These are phyloP conservation scores for Orbilia ellipsospora DNA, from an alignment of 2,329 filamentous ascomycete genomes.

Conservation along the genomic window DNA sequence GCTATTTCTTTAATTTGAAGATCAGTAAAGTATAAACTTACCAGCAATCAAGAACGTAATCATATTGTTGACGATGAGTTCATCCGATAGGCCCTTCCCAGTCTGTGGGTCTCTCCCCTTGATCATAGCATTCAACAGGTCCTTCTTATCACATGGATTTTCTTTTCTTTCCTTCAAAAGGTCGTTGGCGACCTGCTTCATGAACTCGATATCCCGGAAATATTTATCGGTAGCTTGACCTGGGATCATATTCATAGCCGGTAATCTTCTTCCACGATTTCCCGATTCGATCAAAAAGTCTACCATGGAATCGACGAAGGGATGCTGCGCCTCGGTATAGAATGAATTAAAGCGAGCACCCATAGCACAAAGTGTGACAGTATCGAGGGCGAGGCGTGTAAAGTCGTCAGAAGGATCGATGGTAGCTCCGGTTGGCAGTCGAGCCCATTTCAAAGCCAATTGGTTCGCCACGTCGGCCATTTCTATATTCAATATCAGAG, in stretches of 20 bases:
- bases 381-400: conserved; percentile 78
- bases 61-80: conserved; percentile 75
- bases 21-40: conserved; percentile 54
- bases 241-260: conserved; percentile 67
- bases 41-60: conserved; percentile 77
- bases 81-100: conserved; percentile 72
- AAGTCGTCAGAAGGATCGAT: conserved; percentile 75
- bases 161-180: conserved; percentile 71
- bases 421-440: conserved; percentile 68
- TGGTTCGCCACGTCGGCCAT: conserved; percentile 76
- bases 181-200: conserved; percentile 70
- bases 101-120: conserved; percentile 75
- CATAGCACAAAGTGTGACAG: conserved; percentile 69
- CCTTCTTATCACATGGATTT: conserved; percentile 70
- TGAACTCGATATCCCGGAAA: conserved; percentile 67
- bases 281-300: conserved; percentile 71
- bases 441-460: conserved; percentile 75
- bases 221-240: conserved; percentile 65
- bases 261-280: conserved; percentile 65
- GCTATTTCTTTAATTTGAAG: neutral
- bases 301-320: conserved; percentile 76
- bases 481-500: conserved; percentile 61
- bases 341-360: conserved; percentile 76
- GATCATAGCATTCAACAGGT: conserved; percentile 77
- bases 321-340: conserved; percentile 75